phyloP scores from a whole-genome alignment of 306 rosid genomes.

The Abrus precatorius region DNA sequence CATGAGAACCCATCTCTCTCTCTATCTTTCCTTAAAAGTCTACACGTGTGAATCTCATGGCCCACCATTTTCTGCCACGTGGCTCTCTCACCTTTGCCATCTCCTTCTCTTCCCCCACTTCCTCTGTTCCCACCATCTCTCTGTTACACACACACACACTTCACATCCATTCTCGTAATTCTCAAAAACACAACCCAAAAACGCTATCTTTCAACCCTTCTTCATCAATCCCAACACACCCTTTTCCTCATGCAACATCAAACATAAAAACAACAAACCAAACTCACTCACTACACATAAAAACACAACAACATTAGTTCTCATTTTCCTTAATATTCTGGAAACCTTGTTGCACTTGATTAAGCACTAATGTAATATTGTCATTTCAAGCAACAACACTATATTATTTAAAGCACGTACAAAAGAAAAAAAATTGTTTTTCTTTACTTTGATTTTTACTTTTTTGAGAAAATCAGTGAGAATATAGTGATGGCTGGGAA shows the following conservation, averaged over 20 bases:
- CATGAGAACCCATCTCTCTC: slow-evolving; percentile 9
- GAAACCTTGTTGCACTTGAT: slow-evolving; percentile 31
- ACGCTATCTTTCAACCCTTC: slow-evolving; percentile 30
- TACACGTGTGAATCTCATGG: slow-evolving; percentile 61
- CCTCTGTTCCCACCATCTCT: slow-evolving; percentile 36
- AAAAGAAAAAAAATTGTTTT: neutral
- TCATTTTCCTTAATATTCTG: slow-evolving; percentile 38
- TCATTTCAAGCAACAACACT: neutral
- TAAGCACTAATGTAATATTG: neutral
- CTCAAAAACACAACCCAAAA: slow-evolving; percentile 1
- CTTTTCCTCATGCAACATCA: slow-evolving; percentile 16
- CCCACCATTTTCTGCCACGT: slow-evolving; percentile 56
- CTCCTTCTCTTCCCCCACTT: slow-evolving; percentile 45
- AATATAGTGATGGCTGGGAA: slow-evolving; percentile 78
- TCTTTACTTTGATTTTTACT: neutral
- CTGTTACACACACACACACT: slow-evolving; percentile 35
- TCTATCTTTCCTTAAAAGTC: neutral
- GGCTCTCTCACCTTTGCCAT: slow-evolving; percentile 46
- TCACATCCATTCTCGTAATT: neutral
- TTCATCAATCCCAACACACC: slow-evolving; percentile 10
- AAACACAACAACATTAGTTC: neutral
- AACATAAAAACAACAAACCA: neutral
- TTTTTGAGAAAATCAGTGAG: neutral
- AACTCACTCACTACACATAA: neutral
- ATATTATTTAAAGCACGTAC: neutral